Base-by-base conservation (phyloP, 2,329 filamentous ascomycete genomes). In the Coniella lustricola region DNA sequence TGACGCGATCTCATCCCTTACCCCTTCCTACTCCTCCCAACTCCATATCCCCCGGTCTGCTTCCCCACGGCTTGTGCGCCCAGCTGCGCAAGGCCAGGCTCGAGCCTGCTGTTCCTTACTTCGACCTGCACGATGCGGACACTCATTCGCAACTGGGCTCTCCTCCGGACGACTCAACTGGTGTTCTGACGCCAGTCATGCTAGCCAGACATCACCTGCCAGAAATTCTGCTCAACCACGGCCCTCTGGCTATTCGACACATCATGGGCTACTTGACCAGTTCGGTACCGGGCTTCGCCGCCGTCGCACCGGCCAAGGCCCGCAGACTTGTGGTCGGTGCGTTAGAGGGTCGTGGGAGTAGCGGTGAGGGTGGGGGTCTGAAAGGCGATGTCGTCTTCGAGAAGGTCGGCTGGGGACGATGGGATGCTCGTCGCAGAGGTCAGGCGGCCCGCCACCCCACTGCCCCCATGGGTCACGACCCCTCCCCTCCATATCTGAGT, bases 361-460 rank as follows among this genome's bases (percentile, higher is more conserved):
- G 77, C 54, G 67, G 69, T 48, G 76, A 81, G 55, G 75, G 76
- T 51, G 80, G 81, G 53, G 78, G 79, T 49, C 63, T 77, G 53
- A 74, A 83, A 54, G 83, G 84, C 56, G 83, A 88, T 57, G 84
- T 93, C 59, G 77, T 84, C 62, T 97, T 95, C 63, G 87, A 94
- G 66, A 97, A 97, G 74, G 89, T 96, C 51, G 91, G 91, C 62
- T 97, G 91, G 91, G 93, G 93, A 51, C 82, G 90, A 56, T 98
- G 91, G 91, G 87, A 94, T 66, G 93, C 90, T 53, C 82, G 82
- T 62, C 76, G 81, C 63, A 81, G 81, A 59, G 87, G 84, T 47
- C 79, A 87, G 53, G 70, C 76, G 37, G 59, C 70, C 53, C 71
- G 74, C 54, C 64, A 71, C 51, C 55, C 61, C 49, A 46, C 46